Evolutionary conservation across 306 rosid genomes (phyloP), one percentile per base, ranked within the genome.

Genomic region (Quillaja saponaria): DNA sequence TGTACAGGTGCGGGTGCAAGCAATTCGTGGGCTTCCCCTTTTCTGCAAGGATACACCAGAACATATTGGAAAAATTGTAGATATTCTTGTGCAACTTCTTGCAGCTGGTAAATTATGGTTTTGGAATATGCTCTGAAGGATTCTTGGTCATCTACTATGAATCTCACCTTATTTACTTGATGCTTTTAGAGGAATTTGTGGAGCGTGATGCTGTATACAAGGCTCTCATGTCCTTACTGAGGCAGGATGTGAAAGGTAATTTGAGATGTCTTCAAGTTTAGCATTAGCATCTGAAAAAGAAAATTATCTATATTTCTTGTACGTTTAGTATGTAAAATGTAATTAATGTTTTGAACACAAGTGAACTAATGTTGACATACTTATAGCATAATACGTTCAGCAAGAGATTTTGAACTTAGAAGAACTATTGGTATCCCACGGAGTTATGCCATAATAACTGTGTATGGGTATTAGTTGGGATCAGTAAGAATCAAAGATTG

Each of bases 121-220:
- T 61, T 48, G 33, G 66, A 16, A 48, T 45, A 54, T 44, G 15
- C 34, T 67, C 16, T 31, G 31, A 17, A 35, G 74, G 53, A 21
- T 33, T 8, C 7, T 33, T 47, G 55, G 35, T 3, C 38, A 16
- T 49, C 15, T 39, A 33, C 51, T 77, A 25, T 47, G 61, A 62
- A 67, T 76, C 78, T 81, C 74, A 86, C 64, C 11, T 64, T 63
- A 28, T 44, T 63, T 25, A 10, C 28, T 56, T 34, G 55, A 72
- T 80, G 63, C 19, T 52, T n/a, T 55, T 67, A 92, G 99, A 89
- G 76, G 99, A 92, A 73, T 92, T 92, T 61, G 95, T 92, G 85
- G 99, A 86, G 85, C 96, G 99, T 31, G 99, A 92, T 75, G 96
- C 96, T 9, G 99, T 89, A 48, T 95, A 89, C 63, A 92, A 89